Evolutionary conservation across 768 basidiomycete genomes (phyloP).

Genomic region (Gymnopilus junonius): DNA sequence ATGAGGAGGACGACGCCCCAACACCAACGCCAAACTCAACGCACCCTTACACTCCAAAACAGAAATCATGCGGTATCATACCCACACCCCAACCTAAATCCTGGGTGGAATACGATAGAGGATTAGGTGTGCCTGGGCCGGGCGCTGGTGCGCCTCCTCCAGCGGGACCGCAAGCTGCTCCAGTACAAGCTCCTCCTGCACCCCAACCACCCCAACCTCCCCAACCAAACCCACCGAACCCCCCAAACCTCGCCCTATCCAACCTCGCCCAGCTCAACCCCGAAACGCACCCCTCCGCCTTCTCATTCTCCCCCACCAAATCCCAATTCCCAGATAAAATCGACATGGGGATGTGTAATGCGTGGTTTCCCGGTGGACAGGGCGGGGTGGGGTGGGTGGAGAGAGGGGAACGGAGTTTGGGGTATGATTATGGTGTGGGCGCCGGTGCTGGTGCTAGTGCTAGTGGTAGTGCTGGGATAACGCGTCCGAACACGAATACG

Average conservation of each 20-base stretch:
- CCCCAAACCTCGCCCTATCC: not conserved
- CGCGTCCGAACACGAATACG: no score
- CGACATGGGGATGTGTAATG: slow-evolving; percentile 40
- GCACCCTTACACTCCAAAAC: no score
- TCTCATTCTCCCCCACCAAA: no score
- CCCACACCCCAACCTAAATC: slow-evolving; percentile 13
- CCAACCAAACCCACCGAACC: not conserved
- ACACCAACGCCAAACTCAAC: no score
- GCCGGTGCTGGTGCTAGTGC: no score
- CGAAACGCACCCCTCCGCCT: not conserved
- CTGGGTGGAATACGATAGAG: not conserved
- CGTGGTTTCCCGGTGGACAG: slow-evolving; percentile 41
- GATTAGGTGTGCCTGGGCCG: not conserved
- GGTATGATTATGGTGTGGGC: no score
- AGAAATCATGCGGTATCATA: slow-evolving; percentile 13
- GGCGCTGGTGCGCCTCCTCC: not conserved
- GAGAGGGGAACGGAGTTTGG: not conserved
- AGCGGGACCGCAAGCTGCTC: not conserved
- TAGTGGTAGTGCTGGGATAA: no score
- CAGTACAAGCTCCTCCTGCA: not conserved
- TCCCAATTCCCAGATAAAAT: slow-evolving; percentile 5
- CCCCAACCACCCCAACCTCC: not conserved
- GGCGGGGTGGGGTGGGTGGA: slow-evolving; percentile 20
- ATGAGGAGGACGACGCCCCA: slow-evolving; percentile 5
- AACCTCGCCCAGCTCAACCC: not conserved